Evolutionary conservation across 2,329 filamentous ascomycete genomes (phyloP).

Genomic region (Colletotrichum spaethianum): DNA sequence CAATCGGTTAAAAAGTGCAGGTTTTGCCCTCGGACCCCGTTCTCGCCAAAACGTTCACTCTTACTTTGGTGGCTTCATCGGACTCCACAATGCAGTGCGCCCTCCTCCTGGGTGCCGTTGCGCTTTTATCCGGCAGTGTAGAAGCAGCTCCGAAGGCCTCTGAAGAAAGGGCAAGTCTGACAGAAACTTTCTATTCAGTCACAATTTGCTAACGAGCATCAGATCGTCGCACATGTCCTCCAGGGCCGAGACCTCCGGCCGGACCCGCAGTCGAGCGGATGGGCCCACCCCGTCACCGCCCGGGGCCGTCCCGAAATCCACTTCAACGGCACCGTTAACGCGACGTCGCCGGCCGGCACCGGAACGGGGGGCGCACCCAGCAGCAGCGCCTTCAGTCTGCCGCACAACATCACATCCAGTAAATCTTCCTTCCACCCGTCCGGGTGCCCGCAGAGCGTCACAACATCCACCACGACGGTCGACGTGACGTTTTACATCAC

Average conservation of each 20-base stretch:
- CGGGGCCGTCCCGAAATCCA: constrained; percentile 3
- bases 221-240: constrained; percentile 23
- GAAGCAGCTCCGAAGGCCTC: constrained; percentile 14
- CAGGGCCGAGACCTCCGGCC: background rate
- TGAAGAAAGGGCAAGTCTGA: constrained; percentile 14
- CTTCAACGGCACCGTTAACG: constrained; percentile 35
- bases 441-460: constrained; percentile 38
- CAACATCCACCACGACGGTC: constrained; percentile 50
- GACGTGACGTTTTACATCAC: constrained; percentile 52
- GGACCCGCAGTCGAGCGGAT: background rate
- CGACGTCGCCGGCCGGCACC: constrained; percentile 17
- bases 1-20: background rate
- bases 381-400: constrained; percentile 9
- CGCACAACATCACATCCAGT: constrained; percentile 21
- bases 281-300: background rate
- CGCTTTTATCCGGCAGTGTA: background rate
- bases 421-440: background rate
- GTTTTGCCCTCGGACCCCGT: background rate
- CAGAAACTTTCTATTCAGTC: background rate
- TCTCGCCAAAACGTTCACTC: background rate
- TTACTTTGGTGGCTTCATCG: background rate
- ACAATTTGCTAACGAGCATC: background rate
- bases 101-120: constrained; percentile 9
- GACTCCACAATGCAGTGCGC: constrained; percentile 14
- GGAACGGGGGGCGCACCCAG: background rate